Evolutionary conservation across 345 rosid species (phyloP), one percentile per base, ranked within the genome.

Genomic region (Hibiscus syriacus): DNA sequence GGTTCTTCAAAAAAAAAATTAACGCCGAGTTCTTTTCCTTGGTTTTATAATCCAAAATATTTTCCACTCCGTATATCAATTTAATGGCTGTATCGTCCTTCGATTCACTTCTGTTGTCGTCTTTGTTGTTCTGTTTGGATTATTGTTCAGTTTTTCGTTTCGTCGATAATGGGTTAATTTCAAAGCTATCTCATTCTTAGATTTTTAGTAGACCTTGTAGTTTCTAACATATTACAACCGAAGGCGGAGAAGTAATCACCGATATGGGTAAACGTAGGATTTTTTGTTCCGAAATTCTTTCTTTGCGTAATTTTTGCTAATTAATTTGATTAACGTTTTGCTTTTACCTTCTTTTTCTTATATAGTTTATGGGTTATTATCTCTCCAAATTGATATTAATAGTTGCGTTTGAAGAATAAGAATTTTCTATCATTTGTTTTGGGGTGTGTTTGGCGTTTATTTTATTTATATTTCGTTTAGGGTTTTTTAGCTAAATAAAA

Each of bases 211-310:
- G 77, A 50, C 79, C 68, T 49, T 57, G 78, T 77, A 17, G 55
- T 60, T 72, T 79, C 64, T 80, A 72, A 75, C n/a, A n/a, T 39
- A 39, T 8, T 6, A 25, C 12, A 66, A 29, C 20, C 3, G 29
- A 30, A 39, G 5, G 5, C 17, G 3, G 16, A 32, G 2, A 30
- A 58, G 2, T 8, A 8, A 71, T 73, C 68, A 48, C 69, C 64
- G 52, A 22, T 72, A 91, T 92, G 98, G 93, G 96, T 68, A 87
- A 75, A 68, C 88, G 97, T 91, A 79, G 80, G 88, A 69, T 2
- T 16, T 16, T 14, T 45, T 14, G 3, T 14, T 5, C 6, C 14
- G 3, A 13, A 13, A 17, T 62, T 10, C 12, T 13, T n/a, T 39
- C 9, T 36, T 9, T 36, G 0, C 41, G 52, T 74, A 22, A 25